Conservation (phyloP, 73 alveolate species). For the Symbiodinium pilosum region DNA sequence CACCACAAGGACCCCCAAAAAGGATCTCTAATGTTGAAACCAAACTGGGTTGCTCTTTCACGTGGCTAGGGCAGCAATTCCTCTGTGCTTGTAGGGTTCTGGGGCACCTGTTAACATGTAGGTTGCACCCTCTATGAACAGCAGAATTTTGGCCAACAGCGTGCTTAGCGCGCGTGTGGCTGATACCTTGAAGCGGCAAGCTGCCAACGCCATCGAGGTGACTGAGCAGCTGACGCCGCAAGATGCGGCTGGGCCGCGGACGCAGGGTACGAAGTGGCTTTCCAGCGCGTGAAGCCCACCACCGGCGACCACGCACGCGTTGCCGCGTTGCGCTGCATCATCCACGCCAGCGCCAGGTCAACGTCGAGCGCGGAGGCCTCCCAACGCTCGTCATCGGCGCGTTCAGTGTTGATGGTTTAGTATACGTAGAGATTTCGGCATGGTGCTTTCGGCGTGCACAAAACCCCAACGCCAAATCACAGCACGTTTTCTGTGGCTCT, state of each 20-base stretch:
- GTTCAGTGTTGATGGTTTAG: no score
- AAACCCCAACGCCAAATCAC: no score
- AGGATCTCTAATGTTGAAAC: no score
- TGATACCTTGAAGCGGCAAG: neutral
- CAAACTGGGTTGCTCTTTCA: no score
- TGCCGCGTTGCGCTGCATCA: neutral
- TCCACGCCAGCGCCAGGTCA: neutral
- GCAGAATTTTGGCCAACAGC: neutral
- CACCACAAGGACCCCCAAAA: no score
- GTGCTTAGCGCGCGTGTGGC: neutral
- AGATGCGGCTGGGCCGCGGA: neutral
- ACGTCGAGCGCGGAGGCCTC: neutral
- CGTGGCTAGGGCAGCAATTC: no score
- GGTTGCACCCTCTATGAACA: no score
- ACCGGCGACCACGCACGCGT: neutral
- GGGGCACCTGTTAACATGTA: no score
- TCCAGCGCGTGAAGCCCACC: neutral
- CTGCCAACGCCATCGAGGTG: neutral
- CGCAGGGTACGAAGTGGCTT: neutral
- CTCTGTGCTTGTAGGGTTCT: no score
- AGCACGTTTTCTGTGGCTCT: no score
- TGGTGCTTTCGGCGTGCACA: no score
- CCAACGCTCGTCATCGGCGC: neutral
- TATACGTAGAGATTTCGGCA: no score
- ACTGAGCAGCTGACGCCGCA: neutral